Evolutionary conservation across 78 protist genomes (phyloP).

Genomic region (Dictyostelium capitatum): DNA sequence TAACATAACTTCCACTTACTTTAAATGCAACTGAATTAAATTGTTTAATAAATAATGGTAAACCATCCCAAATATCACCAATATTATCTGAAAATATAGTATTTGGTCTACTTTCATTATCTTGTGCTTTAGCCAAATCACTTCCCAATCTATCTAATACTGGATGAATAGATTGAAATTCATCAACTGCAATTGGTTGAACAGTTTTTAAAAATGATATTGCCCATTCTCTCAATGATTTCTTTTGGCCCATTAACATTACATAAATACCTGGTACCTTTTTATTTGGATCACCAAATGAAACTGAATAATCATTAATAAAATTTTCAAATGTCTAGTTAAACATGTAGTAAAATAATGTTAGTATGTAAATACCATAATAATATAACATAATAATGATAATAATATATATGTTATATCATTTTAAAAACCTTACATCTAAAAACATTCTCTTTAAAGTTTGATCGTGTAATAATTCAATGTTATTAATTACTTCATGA

Average conservation of each 20-base stretch:
- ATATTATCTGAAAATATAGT: conserved; percentile 13
- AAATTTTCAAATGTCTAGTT: not conserved
- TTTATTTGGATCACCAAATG: conserved; percentile 25
- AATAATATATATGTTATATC: not conserved
- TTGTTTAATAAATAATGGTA: conserved; percentile 19
- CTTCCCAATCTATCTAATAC: not conserved
- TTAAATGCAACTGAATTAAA: conserved; percentile 9
- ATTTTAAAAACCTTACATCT: not conserved
- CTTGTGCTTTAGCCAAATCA: not conserved
- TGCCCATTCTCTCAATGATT: conserved; percentile 47
- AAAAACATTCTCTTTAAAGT: conserved; percentile 1
- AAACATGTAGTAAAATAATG: no score
- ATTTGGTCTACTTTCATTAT: not conserved
- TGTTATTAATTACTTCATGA: conserved; percentile 52
- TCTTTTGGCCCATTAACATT: not conserved
- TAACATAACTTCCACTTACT: not conserved
- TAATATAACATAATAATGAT: not conserved
- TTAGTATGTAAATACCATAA: not conserved
- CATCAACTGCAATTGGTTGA: conserved; percentile 11
- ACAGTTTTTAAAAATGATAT: not conserved
- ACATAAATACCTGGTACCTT: conserved; percentile 51
- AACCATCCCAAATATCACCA: conserved; percentile 47
- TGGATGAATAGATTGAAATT: conserved; percentile 25
- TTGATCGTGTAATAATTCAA: conserved; percentile 48
- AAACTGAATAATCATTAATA: not conserved